phyloP scores from a whole-genome alignment of 2,329 filamentous ascomycete species.

The Fusarium liriodendri region DNA sequence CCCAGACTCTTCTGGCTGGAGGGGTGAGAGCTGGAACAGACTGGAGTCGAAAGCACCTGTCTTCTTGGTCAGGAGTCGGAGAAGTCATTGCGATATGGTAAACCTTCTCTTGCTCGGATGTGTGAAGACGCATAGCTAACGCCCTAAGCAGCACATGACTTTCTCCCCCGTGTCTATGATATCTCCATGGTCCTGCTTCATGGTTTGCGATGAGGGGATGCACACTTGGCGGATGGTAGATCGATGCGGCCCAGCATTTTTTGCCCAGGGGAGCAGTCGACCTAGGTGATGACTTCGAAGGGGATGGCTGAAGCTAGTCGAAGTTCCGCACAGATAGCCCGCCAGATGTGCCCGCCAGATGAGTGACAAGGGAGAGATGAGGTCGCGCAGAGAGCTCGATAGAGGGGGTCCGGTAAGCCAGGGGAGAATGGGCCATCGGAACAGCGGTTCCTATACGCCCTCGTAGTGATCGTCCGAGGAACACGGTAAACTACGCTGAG shows the following conservation, averaged over 20 bases:
- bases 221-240: not conserved
- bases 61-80: not conserved
- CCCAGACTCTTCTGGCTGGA: not conserved
- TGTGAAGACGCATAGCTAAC: not conserved
- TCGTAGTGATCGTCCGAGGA: too few relatives aligned
- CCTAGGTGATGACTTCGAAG: not conserved
- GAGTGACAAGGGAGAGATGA: too few relatives aligned
- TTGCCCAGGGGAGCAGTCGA: not conserved
- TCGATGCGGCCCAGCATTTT: not conserved
- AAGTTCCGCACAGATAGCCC: not conserved
- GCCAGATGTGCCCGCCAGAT: too few relatives aligned
- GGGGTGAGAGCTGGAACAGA: not conserved
- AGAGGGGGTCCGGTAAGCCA: too few relatives aligned
- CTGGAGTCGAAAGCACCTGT: not conserved
- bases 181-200: not conserved
- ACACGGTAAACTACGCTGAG: too few relatives aligned
- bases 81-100: not conserved
- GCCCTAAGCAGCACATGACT: not conserved
- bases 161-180: not conserved
- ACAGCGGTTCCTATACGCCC: too few relatives aligned
- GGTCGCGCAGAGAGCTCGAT: too few relatives aligned
- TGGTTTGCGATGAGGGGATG: not conserved
- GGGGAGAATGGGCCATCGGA: too few relatives aligned
- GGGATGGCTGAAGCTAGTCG: not conserved
- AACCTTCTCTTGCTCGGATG: not conserved